Base-by-base conservation (phyloP, 2,329 filamentous ascomycete species). In the Fusarium sp. region DNA sequence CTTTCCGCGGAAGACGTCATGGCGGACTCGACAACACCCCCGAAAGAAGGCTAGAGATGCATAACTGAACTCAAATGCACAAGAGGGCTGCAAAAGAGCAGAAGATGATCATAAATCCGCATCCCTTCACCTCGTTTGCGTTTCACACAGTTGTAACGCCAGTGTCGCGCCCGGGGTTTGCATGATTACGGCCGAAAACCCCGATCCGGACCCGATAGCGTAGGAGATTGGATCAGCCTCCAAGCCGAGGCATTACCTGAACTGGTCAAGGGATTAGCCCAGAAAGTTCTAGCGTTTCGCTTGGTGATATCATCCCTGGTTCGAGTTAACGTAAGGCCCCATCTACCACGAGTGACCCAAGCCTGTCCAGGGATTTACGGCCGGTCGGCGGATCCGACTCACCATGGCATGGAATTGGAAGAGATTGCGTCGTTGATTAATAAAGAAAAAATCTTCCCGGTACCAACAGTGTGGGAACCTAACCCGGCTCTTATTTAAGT, bases 121-220 rank as follows among this genome's bases (percentile, higher is more conserved):
- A 10, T 41, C 23, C 35, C 32, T 46, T 11, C 30, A 19, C 33
- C 10, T 4, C 40, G 22, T 17, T 27, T 35, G 17, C 11, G 20
- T 23, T 7, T 22, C 25, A 30, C 15, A 39, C 19, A 30, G 25
- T 11, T 14, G 11, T 25, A 41, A 33, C 20, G 15, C 4, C 7
- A 6, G 17, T 48, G 14, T 23, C 10, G n/a, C 23, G 25, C 19
- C 50, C 65, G 65, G 56, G 50, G 40, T 66, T 68, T 50, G 19
- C 17, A 33, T 33, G n/a, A 13, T 45, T 48, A 62, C 65, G 65
- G 65, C 65, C 65, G 65, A 69, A 68, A 69, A 44, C 27, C 30
- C 60, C 50, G 61, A 32, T 32, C 44, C 65, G 65, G 65, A 60
- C 57, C 65, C 65, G 65, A 66, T n/a, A 32, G 8, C 4, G 39